Conservation (phyloP, 164 flowering plant species). For the Taxillus chinensis region DNA sequence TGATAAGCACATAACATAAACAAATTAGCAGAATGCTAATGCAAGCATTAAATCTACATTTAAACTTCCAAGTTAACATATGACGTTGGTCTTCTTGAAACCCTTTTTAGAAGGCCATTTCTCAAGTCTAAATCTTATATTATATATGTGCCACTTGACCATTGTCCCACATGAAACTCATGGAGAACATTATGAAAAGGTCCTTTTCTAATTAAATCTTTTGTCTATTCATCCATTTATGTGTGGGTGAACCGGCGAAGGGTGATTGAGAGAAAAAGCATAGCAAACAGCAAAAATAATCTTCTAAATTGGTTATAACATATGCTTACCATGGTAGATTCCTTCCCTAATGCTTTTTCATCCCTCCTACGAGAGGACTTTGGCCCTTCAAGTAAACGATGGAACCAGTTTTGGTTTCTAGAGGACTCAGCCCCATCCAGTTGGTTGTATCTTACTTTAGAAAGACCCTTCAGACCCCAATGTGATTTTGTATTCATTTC, state of each 20-base stretch:
- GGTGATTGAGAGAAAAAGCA: background rate
- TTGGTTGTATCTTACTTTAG: slow-evolving; percentile 19
- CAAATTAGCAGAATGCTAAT: too few relatives aligned
- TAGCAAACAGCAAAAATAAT: background rate
- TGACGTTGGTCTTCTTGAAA: too few relatives aligned
- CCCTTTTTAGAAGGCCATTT: too few relatives aligned
- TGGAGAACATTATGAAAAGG: too few relatives aligned
- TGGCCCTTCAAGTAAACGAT: slow-evolving; percentile 35
- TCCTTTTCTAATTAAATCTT: background rate
- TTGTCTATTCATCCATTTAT: background rate
- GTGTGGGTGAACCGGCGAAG: background rate
- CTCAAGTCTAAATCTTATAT: too few relatives aligned
- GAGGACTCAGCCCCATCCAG: slow-evolving; percentile 32
- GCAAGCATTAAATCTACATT: too few relatives aligned
- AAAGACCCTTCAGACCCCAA: slow-evolving; percentile 29
- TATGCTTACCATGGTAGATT: slow-evolving; percentile 25
- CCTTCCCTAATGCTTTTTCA: slow-evolving; percentile 25
- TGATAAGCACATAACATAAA: background rate
- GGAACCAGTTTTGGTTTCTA: slow-evolving; percentile 33
- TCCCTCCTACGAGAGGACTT: slow-evolving; percentile 38
- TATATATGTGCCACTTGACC: too few relatives aligned
- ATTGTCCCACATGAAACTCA: too few relatives aligned
- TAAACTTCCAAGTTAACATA: too few relatives aligned
- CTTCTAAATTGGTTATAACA: background rate
- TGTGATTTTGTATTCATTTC: slow-evolving; percentile 24